A percentile compares a stretch with the other conserved stretches of the same genome.
phyloP scores from a whole-genome alignment of 2,329 filamentous ascomycete species.

The Talaromyces pinophilus region DNA sequence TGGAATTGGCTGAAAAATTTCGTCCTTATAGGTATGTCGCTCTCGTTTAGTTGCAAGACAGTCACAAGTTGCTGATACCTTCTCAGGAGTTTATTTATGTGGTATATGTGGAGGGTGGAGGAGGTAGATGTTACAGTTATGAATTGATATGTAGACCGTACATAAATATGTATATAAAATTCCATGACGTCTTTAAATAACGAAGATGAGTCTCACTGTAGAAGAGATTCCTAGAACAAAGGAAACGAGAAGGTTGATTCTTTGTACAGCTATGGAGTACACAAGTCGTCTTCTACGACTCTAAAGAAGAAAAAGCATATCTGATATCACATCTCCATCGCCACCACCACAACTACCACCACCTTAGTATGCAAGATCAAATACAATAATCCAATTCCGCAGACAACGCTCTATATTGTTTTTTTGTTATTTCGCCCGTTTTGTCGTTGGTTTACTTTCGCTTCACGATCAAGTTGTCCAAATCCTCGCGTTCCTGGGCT shows the following conservation, averaged over 20 bases:
- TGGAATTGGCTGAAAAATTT: constrained; percentile 76
- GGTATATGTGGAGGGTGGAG: constrained; percentile 93
- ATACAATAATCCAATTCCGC: constrained; percentile 16
- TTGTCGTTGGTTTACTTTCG: constrained; percentile 36
- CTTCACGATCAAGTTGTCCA: constrained; percentile 66
- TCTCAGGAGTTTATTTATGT: constrained; percentile 83
- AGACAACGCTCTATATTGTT: constrained; percentile 3
- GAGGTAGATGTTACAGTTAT: constrained; percentile 69
- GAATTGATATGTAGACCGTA: constrained; percentile 19
- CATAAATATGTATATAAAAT: neutral
- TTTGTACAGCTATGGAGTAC: constrained; percentile 47
- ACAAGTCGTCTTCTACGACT: constrained; percentile 25
- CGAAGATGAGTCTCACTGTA: neutral
- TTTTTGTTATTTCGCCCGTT: constrained; percentile 4
- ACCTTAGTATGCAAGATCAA: neutral
- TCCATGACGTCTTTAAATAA: neutral
- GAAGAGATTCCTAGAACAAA: constrained; percentile 25
- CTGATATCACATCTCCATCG: constrained; percentile 7
- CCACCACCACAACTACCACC: constrained; percentile 25
- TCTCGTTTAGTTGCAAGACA: neutral
- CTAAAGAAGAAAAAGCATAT: constrained; percentile 4
- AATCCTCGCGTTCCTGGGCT: constrained; percentile 65
- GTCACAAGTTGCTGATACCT: constrained; percentile 25
- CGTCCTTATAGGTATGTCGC: constrained; percentile 69
- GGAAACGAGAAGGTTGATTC: constrained; percentile 33